Base-by-base conservation (phyloP, 2,329 filamentous ascomycete species). In the Botrytis hyacinthi region DNA sequence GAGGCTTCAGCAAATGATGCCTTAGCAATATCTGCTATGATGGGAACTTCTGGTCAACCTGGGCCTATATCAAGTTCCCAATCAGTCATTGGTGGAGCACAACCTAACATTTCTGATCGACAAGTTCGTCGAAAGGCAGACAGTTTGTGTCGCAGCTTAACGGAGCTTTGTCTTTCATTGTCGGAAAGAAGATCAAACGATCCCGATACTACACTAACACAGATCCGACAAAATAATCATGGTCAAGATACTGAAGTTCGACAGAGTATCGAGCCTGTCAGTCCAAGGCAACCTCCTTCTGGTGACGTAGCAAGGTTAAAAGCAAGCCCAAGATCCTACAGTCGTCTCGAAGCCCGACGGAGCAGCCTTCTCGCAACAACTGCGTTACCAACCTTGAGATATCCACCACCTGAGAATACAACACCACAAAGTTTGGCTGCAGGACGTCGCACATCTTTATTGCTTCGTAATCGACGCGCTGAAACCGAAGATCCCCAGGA, bases 51-150 rank as follows among this genome's bases (percentile, higher is more conserved):
- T 61, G 92, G 92, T 20, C 89, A 93, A 69, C 91, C 87, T 2
- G 88, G 89, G 0, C 89, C 90, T 0, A 91, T 91, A 62, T 91
- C 91, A 0, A 90, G 91, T 74, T 89, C 79, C 35, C 80, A 81
- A 61, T 80, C 80, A 32, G 91, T 44, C 83, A 84, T 48, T 82
- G 83, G 71, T 51, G 83, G 69, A 76, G 79, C 65, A 78, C 80
- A 74, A 35, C 70, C 74, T 37, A 82, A 84, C 20, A 83, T 90
- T 18, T 91, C 93, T 1, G 95, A 99, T 81, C 90, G 96, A 69
- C 93, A 97, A 80, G 86, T 97, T 26, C 90, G 94, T 67, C 90
- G 95, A 75, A 98, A 97, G 82, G 93, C 94, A 42, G 95, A 99
- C 80, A 94, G 92, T 80, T 90, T 99, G 80, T 98, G 96, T 81